These are phyloP conservation scores for Calonectria pteridis DNA, from an alignment of 2,329 filamentous ascomycete species.

Conservation along the genomic window DNA sequence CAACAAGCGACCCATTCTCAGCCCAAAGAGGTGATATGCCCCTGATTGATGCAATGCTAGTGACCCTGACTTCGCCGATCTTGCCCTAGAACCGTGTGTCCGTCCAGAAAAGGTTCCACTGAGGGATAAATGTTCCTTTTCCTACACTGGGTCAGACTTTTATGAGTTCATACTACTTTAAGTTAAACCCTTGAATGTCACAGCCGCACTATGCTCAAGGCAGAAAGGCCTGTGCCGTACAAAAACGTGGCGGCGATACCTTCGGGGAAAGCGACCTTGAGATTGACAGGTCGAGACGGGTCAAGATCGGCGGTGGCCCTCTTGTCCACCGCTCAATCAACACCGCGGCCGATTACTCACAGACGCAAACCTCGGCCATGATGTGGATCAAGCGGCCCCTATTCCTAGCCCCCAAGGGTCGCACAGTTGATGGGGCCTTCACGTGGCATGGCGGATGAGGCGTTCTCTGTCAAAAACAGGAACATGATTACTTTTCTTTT, in stretches of 20 bases:
- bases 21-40: background rate
- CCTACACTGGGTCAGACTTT: background rate
- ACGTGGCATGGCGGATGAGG: background rate
- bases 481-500: background rate
- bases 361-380: background rate
- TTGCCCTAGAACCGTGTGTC: background rate
- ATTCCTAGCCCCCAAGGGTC: background rate
- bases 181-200: background rate
- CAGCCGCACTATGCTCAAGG: background rate
- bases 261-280: background rate
- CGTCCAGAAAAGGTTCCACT: background rate
- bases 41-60: background rate
- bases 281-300: background rate
- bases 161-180: background rate
- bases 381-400: background rate
- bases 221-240: slow-evolving; percentile 1
- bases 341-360: background rate
- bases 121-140: slow-evolving; percentile 2
- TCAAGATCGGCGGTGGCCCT: background rate
- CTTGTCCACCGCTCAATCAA: background rate
- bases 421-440: background rate
- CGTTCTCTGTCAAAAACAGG: background rate
- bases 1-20: background rate
- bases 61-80: background rate
- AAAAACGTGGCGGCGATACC: background rate